Evolutionary conservation across 352 stramenopile species (phyloP).

Genomic region (Globisporangium cystogenes): DNA sequence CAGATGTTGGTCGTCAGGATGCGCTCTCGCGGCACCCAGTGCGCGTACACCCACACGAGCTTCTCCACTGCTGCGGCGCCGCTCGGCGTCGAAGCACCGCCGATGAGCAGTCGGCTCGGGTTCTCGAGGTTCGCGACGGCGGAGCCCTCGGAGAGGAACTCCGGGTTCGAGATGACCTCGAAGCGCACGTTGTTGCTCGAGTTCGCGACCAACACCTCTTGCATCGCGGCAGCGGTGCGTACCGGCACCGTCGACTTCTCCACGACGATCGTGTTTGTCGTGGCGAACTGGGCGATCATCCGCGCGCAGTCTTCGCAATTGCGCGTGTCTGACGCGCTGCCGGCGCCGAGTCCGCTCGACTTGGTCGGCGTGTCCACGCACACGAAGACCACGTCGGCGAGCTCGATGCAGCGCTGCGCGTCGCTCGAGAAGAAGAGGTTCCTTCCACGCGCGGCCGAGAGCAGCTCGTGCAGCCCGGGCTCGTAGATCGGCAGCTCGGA

Average conservation of each 20-base stretch:
- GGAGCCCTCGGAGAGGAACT: constrained; percentile 99
- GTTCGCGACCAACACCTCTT: constrained; percentile 93
- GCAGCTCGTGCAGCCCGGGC: constrained; percentile 92
- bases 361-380: constrained; percentile 99
- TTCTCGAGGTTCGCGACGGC: constrained; percentile 95
- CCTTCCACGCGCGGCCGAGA: constrained; percentile 90
- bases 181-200: constrained; percentile 90
- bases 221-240: constrained; percentile 96
- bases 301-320: constrained; percentile 98
- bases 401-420: constrained; percentile 95
- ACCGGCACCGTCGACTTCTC: constrained; percentile 99
- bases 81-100: constrained; percentile 90
- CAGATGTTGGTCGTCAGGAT: constrained; percentile 99
- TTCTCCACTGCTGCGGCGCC: constrained; percentile 87
- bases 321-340: constrained; percentile 97
- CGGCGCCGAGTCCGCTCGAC: constrained; percentile 94
- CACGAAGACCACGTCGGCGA: constrained; percentile 99
- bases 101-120: constrained; percentile 97
- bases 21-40: constrained; percentile 93
- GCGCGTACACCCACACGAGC: constrained; percentile 95
- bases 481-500: constrained; percentile 98
- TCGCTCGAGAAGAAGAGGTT: constrained; percentile 99
- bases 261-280: constrained; percentile 96
- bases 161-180: constrained; percentile 98
- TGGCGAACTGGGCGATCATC: constrained; percentile 96